A percentile compares a stretch with the other conserved stretches of the same genome.
These are phyloP conservation scores for Truncatella angustata DNA, from an alignment of 2,329 filamentous ascomycete genomes.

Conservation along the genomic window DNA sequence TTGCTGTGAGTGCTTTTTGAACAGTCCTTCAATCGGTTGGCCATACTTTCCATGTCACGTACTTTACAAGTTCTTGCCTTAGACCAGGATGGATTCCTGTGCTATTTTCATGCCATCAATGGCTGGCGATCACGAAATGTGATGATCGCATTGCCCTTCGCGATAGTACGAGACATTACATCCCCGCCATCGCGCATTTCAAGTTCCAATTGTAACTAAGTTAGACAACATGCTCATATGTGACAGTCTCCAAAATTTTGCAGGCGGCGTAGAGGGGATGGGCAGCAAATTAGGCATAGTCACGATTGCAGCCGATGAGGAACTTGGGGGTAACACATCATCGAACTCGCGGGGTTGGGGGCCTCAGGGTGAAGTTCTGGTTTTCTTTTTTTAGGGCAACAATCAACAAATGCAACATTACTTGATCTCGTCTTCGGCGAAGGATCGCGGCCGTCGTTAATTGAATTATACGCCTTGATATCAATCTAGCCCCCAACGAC, in stretches of 20 bases:
- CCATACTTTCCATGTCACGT: neutral
- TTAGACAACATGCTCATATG: no score
- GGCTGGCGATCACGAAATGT: neutral
- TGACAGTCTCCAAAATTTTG: no score
- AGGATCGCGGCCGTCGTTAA: no score
- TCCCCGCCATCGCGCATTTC: no score
- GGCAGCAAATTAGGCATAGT: neutral
- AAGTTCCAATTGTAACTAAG: no score
- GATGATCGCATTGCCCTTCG: neutral
- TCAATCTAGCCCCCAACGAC: slow-evolving; percentile 8
- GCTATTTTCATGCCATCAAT: neutral
- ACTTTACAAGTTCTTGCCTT: neutral
- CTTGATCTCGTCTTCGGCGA: no score
- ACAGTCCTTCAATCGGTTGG: no score
- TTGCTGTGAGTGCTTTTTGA: neutral
- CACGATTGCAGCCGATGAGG: neutral
- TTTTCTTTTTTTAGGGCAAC: neutral
- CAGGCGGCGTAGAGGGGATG: no score
- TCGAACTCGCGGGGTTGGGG: neutral
- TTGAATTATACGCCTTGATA: no score
- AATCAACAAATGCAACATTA: no score
- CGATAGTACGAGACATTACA: neutral
- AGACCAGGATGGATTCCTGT: slow-evolving; percentile 1
- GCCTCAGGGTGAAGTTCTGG: neutral
- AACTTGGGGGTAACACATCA: neutral